phyloP scores from a whole-genome alignment of 306 rosid species.

The Cicer cuneatum region DNA sequence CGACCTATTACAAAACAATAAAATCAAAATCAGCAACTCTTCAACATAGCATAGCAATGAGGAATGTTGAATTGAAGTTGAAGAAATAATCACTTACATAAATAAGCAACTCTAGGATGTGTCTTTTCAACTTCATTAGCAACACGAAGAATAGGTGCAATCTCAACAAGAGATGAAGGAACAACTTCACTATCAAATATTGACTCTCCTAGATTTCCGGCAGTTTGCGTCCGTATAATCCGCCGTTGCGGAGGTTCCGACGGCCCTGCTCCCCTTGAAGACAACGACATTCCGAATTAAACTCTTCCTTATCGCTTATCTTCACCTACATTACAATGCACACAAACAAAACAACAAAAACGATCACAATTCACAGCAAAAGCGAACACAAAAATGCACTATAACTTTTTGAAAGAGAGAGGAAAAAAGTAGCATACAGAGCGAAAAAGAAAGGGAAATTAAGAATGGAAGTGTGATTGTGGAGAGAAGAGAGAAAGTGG shows the following conservation, averaged over 20 bases:
- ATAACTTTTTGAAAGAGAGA: background rate
- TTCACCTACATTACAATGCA: background rate
- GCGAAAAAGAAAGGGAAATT: background rate
- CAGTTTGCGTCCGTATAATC: slow-evolving; percentile 81
- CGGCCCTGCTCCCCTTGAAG: slow-evolving; percentile 62
- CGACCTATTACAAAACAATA: slow-evolving; percentile 63
- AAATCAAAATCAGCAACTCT: background rate
- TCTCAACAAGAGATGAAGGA: slow-evolving; percentile 88
- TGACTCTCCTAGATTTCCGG: slow-evolving; percentile 89
- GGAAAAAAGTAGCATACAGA: background rate
- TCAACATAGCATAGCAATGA: background rate
- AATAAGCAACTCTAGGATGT: slow-evolving; percentile 97
- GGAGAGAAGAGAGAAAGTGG: slow-evolving; percentile 5
- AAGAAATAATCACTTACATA: slow-evolving; percentile 57
- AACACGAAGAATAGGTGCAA: slow-evolving; percentile 95
- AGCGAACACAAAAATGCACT: background rate
- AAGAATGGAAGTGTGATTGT: background rate
- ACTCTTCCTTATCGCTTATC: background rate
- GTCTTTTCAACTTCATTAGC: slow-evolving; percentile 94
- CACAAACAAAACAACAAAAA: background rate
- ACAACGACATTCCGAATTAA: slow-evolving; percentile 60
- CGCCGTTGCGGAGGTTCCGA: slow-evolving; percentile 75
- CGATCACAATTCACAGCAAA: background rate
- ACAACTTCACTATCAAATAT: slow-evolving; percentile 90
- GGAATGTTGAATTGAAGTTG: background rate